Evolutionary conservation across 208 protist genomes (phyloP).

Genomic region (Leishmania guyanensis): DNA sequence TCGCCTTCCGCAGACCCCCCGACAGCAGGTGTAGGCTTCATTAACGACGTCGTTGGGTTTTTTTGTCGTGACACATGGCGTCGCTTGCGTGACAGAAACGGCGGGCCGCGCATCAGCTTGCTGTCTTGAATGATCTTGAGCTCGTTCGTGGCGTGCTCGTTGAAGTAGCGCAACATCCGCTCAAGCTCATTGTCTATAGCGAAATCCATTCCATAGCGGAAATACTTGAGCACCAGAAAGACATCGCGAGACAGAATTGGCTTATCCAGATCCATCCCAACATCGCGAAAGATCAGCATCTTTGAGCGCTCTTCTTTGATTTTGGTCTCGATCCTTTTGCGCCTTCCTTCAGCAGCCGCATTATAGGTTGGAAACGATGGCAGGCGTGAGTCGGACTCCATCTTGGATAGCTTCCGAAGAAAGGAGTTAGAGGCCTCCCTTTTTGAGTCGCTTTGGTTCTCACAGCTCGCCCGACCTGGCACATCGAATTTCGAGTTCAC

Average conservation of each 20-base stretch:
- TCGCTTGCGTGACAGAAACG: constrained; percentile 54
- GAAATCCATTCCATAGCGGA: constrained; percentile 85
- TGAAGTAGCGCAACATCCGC: constrained; percentile 90
- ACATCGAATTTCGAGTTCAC: neutral
- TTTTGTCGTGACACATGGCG: constrained; percentile 8
- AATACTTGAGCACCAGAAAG: constrained; percentile 88
- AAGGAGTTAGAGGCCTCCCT: constrained; percentile 41
- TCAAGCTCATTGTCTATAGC: constrained; percentile 90
- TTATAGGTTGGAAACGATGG: constrained; percentile 60
- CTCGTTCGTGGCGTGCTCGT: constrained; percentile 88
- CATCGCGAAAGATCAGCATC: constrained; percentile 86
- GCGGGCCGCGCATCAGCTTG: constrained; percentile 87
- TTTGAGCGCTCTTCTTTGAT: constrained; percentile 73
- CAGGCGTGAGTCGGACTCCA: constrained; percentile 54
- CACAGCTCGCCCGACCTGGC: neutral
- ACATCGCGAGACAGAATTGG: constrained; percentile 88
- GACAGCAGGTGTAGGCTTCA: neutral
- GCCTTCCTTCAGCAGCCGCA: constrained; percentile 39
- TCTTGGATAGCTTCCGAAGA: constrained; percentile 57
- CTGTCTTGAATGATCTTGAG: constrained; percentile 89
- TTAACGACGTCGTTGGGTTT: neutral
- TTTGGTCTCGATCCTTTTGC: constrained; percentile 51
- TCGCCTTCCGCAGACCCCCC: neutral
- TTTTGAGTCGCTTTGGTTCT: neutral
- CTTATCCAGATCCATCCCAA: constrained; percentile 90